Evolutionary conservation across 75 land plant genomes (phyloP).

Genomic region (Pseudotsuga menziesii): DNA sequence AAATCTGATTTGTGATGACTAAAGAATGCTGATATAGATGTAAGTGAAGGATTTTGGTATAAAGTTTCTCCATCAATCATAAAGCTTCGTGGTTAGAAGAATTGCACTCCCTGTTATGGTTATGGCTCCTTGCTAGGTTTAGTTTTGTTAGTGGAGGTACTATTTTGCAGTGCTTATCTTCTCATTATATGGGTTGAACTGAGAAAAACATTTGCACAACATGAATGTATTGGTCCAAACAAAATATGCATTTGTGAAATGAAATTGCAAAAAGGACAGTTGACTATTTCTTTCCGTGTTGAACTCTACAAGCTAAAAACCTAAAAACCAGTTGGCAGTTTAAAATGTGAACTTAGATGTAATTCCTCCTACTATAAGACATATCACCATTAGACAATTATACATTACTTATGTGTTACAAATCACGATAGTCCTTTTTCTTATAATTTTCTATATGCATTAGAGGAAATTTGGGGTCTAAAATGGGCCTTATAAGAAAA

Average conservation of each 20-base stretch:
- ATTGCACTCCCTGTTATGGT: neutral
- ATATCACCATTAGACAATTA: neutral
- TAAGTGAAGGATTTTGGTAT: neutral
- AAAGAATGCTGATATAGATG: neutral
- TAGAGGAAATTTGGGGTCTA: too few species aligned
- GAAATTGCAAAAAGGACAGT: too few species aligned
- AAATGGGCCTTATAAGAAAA: too few species aligned
- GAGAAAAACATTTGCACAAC: neutral
- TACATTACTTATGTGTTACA: too few species aligned
- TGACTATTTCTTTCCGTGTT: too few species aligned
- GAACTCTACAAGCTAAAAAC: too few species aligned
- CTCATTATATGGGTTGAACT: neutral
- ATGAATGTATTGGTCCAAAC: neutral
- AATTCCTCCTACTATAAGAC: neutral
- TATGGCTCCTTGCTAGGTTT: neutral
- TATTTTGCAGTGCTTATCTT: neutral
- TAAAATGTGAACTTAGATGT: too few species aligned
- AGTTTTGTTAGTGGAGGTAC: neutral
- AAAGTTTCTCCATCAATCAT: neutral
- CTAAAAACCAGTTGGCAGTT: too few species aligned
- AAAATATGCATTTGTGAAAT: too few species aligned
- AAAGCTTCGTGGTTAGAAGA: neutral
- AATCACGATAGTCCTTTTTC: too few species aligned
- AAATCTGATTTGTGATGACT: neutral
- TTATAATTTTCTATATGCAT: too few species aligned